Evolutionary conservation across 352 stramenopile species (phyloP).

Genomic region (Phytophthora uliginosa): DNA sequence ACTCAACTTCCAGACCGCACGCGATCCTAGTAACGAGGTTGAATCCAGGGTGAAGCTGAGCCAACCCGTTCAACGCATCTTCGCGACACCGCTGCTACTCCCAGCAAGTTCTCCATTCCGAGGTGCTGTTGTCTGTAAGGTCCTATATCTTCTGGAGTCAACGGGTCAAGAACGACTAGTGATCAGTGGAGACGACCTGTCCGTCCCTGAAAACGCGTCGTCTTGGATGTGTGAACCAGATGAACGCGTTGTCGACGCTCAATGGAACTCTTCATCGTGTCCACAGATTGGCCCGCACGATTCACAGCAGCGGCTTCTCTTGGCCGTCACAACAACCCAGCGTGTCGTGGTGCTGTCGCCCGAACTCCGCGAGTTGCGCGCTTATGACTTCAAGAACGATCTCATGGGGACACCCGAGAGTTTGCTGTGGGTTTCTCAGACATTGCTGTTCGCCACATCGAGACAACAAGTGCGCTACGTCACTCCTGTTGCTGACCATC

Average conservation of each 20-base stretch:
- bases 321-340: slow-evolving; percentile 65
- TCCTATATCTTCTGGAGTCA: slow-evolving; percentile 55
- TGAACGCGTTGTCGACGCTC: slow-evolving; percentile 62
- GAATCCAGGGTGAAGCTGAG: slow-evolving; percentile 46
- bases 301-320: slow-evolving; percentile 30
- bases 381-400: slow-evolving; percentile 48
- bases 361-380: slow-evolving; percentile 43
- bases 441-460: slow-evolving; percentile 67
- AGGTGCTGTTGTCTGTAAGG: slow-evolving; percentile 41
- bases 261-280: slow-evolving; percentile 56
- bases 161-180: slow-evolving; percentile 41
- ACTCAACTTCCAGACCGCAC: slow-evolving; percentile 57
- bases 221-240: slow-evolving; percentile 44
- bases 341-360: slow-evolving; percentile 68
- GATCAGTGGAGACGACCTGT: slow-evolving; percentile 65
- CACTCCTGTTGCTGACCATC: slow-evolving; percentile 42
- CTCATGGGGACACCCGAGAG: slow-evolving; percentile 52
- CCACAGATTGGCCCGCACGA: slow-evolving; percentile 26
- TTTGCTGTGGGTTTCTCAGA: slow-evolving; percentile 77
- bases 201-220: slow-evolving; percentile 33
- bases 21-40: slow-evolving; percentile 43
- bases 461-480: slow-evolving; percentile 63
- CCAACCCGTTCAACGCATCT: slow-evolving; percentile 57
- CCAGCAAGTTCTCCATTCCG: slow-evolving; percentile 37
- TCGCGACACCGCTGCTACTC: slow-evolving; percentile 59